A percentile compares a stretch with the other conserved stretches of the same genome.
phyloP scores from a whole-genome alignment of 1,284 basidiomycete genomes.

The Fomitiporia mediterranea region DNA sequence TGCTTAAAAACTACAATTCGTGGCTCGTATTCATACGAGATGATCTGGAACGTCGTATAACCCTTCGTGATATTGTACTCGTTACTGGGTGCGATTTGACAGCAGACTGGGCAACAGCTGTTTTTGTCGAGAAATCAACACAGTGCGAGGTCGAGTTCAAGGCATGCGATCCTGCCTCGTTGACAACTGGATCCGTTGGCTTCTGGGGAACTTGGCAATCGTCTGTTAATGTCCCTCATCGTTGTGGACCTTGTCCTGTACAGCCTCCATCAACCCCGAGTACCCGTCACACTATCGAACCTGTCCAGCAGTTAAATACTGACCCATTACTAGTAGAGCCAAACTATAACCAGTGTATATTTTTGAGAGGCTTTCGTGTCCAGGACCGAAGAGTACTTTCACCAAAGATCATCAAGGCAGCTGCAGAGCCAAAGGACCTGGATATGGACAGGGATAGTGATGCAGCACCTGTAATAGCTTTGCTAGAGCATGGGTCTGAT shows the following conservation, averaged over 20 bases:
- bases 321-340: too few relatives aligned
- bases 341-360: background rate
- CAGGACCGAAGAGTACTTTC: background rate
- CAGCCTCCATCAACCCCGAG: background rate
- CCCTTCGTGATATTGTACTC: background rate
- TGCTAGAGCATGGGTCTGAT: too few relatives aligned
- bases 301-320: too few relatives aligned
- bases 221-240: background rate
- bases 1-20: background rate
- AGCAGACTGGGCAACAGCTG: slow-evolving; percentile 4
- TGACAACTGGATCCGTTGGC: background rate
- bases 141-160: background rate
- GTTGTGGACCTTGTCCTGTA: background rate
- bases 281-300: background rate
- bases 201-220: background rate
- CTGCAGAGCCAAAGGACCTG: slow-evolving; percentile 4
- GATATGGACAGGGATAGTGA: background rate
- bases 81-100: slow-evolving; percentile 3
- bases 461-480: too few relatives aligned
- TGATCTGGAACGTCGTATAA: background rate
- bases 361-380: slow-evolving; percentile 1
- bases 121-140: background rate
- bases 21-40: background rate
- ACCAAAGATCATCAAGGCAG: background rate
- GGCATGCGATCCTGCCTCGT: background rate